Evolutionary conservation across 2,329 filamentous ascomycete species (phyloP).

Genomic region (Allantophomopsis lycopodina): DNA sequence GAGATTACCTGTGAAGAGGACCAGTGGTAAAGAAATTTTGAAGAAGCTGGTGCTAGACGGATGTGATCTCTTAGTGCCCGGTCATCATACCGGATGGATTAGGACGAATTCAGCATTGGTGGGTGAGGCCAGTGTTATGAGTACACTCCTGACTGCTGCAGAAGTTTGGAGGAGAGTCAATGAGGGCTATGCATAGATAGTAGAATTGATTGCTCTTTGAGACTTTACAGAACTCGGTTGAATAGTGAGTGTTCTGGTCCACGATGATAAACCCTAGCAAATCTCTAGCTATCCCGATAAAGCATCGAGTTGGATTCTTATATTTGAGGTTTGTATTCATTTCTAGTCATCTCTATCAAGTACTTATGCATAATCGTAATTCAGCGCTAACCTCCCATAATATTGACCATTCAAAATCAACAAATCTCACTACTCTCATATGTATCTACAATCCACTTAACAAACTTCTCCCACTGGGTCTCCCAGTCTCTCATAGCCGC

Average conservation of each 20-base stretch:
- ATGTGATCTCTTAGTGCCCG: slow-evolving; percentile 50
- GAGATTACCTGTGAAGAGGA: slow-evolving; percentile 4
- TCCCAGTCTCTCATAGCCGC: slow-evolving; percentile 31
- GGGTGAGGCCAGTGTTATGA: slow-evolving; percentile 43
- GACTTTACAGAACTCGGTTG: no score
- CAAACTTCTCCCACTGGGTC: slow-evolving; percentile 42
- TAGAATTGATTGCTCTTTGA: no score
- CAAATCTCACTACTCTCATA: slow-evolving; percentile 14
- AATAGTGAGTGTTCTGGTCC: no score
- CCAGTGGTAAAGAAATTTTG: slow-evolving; percentile 21
- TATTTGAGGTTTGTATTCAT: no score
- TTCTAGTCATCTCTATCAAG: no score
- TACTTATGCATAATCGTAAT: no score
- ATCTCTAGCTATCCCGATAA: no score
- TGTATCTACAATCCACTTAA: slow-evolving; percentile 32
- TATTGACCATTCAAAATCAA: no score
- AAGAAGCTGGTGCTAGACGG: slow-evolving; percentile 39
- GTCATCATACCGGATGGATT: slow-evolving; percentile 45
- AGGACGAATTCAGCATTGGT: slow-evolving; percentile 34
- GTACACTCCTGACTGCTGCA: slow-evolving; percentile 44
- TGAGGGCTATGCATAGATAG: neutral
- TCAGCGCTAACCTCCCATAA: no score
- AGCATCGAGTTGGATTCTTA: no score
- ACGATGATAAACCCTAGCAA: no score
- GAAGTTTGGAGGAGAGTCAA: slow-evolving; percentile 45